phyloP scores from a whole-genome alignment of 805 yeast genomes.

The Wickerhamomyces chambardii region DNA sequence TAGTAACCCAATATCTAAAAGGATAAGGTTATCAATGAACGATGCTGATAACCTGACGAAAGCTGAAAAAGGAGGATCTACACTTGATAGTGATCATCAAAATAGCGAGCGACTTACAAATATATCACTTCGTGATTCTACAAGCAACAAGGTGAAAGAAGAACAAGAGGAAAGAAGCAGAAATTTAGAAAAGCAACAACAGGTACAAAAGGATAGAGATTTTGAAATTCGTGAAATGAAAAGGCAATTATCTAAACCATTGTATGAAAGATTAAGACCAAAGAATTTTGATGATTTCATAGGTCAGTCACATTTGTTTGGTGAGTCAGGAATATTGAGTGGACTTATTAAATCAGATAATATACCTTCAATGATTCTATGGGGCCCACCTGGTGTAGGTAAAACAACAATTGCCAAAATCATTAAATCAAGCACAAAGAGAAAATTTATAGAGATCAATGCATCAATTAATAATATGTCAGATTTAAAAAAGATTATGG shows the following conservation, averaged over 20 bases:
- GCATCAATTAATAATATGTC: slow-evolving; percentile 68
- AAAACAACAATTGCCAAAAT: slow-evolving; percentile 81
- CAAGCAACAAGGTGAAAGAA: not conserved
- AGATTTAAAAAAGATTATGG: slow-evolving; percentile 59
- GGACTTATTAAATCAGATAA: slow-evolving; percentile 53
- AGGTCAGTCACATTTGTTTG: slow-evolving; percentile 80
- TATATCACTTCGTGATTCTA: too few species aligned
- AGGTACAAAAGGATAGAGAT: slow-evolving; percentile 4
- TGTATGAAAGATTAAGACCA: slow-evolving; percentile 86
- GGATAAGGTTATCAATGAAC: too few species aligned
- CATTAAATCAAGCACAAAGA: slow-evolving; percentile 22
- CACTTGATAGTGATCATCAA: too few species aligned
- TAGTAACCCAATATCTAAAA: too few species aligned
- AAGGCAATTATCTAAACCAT: slow-evolving; percentile 25
- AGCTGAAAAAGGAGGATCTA: too few species aligned
- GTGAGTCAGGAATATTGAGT: slow-evolving; percentile 49
- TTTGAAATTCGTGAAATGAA: slow-evolving; percentile 11
- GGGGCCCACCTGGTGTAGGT: slow-evolving; percentile 95
- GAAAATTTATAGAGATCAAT: slow-evolving; percentile 66
- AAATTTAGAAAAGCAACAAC: slow-evolving; percentile 1
- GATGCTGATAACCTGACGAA: too few species aligned
- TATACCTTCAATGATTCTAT: slow-evolving; percentile 78
- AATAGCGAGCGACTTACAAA: too few species aligned
- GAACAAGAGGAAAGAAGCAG: not conserved
- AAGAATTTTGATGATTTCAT: slow-evolving; percentile 54